A percentile compares a stretch with the other conserved stretches of the same genome.
Conservation (phyloP, 139 green algal species). For the Ettlia oleoabundans region DNA sequence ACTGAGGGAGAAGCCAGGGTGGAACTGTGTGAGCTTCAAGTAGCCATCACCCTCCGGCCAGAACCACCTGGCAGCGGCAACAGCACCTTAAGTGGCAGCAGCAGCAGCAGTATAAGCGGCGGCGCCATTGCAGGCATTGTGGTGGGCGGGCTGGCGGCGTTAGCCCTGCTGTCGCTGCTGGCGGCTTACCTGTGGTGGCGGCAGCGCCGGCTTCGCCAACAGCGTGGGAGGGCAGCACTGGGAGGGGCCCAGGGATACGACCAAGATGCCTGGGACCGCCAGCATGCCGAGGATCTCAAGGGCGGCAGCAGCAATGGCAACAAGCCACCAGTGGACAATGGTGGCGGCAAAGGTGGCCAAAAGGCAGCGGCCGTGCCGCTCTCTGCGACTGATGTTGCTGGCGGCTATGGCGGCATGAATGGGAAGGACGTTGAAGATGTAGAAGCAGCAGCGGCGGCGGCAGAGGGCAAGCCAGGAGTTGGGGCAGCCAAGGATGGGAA, state of each 20-base stretch:
- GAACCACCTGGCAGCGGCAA: not conserved
- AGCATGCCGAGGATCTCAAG: not conserved
- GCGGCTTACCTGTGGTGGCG: conserved; percentile 18
- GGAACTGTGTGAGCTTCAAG: conserved; percentile 21
- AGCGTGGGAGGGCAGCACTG: not conserved
- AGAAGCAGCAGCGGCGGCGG: not conserved
- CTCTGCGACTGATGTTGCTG: too few relatives aligned
- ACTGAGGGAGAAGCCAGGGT: not conserved
- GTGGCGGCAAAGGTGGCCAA: not conserved
- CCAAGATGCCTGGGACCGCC: not conserved
- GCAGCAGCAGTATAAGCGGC: conserved; percentile 2
- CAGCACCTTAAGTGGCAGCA: not conserved
- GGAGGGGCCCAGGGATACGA: not conserved
- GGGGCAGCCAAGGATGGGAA: not conserved
- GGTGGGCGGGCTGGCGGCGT: not conserved
- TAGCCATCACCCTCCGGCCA: not conserved
- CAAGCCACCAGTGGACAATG: not conserved
- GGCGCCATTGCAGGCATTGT: conserved; percentile 21
- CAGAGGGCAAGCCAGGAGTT: too few relatives aligned
- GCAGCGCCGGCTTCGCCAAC: conserved; percentile 8
- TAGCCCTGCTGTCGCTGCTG: not conserved
- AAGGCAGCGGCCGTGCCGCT: too few relatives aligned
- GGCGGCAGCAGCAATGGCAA: not conserved
- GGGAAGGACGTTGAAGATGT: too few relatives aligned
- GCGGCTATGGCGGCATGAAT: too few relatives aligned